Evolutionary conservation across 257 asterid species (phyloP).

Genomic region (Striga asiatica): DNA sequence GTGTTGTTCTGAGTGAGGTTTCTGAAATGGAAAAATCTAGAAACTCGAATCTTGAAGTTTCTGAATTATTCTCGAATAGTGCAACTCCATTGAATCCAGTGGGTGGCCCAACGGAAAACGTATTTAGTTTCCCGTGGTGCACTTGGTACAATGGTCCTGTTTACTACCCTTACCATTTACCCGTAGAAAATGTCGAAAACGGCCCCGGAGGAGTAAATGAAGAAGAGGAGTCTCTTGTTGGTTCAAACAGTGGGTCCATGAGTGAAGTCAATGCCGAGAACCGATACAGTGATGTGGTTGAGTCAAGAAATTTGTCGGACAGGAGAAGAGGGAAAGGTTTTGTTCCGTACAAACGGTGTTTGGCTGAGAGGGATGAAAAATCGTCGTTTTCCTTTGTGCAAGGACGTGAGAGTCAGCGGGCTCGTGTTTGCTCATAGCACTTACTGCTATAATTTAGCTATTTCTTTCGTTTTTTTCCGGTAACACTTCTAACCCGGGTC

Average conservation of each 20-base stretch:
- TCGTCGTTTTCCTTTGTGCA: conserved; percentile 34
- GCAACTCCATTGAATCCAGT: conserved; percentile 6
- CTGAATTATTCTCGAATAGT: conserved; percentile 13
- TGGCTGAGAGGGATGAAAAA: conserved; percentile 41
- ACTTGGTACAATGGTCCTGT: conserved; percentile 31
- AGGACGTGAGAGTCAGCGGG: conserved; percentile 34
- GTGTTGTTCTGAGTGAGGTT: too few relatives aligned
- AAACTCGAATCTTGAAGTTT: conserved; percentile 15
- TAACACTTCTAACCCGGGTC: neutral
- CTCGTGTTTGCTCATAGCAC: conserved; percentile 53
- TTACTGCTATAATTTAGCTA: neutral
- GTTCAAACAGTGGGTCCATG: conserved; percentile 10
- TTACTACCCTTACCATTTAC: conserved; percentile 19
- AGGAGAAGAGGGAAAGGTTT: neutral
- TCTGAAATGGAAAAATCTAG: too few relatives aligned
- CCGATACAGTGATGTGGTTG: conserved; percentile 14
- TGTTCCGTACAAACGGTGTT: conserved; percentile 58
- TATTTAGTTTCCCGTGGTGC: conserved; percentile 32
- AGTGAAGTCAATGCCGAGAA: conserved; percentile 11
- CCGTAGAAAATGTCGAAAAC: conserved; percentile 4
- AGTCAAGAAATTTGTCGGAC: conserved; percentile 17
- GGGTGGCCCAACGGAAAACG: conserved; percentile 17
- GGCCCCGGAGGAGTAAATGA: conserved; percentile 10
- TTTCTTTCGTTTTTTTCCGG: neutral
- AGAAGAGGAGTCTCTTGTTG: conserved; percentile 21